phyloP scores from a whole-genome alignment of 2,329 filamentous ascomycete genomes.

The Cadophora sp. region DNA sequence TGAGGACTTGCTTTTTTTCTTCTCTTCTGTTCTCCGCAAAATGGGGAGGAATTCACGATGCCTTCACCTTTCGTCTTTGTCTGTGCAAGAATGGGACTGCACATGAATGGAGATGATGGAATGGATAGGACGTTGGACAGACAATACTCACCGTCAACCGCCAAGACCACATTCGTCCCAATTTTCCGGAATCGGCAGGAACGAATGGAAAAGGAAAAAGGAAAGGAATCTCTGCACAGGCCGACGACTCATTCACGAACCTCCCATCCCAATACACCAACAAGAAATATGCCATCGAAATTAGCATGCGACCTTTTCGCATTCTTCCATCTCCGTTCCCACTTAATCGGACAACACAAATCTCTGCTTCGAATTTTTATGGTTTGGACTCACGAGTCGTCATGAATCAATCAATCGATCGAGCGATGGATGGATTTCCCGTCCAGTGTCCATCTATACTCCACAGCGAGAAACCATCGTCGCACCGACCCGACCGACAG shows the following conservation, averaged over 20 bases:
- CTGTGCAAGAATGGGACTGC: too few relatives aligned
- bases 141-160: neutral
- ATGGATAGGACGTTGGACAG: neutral
- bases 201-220: too few relatives aligned
- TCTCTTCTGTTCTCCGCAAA: neutral
- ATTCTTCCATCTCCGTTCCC: neutral
- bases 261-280: neutral
- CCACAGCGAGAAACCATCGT: slow-evolving; percentile 1
- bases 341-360: too few relatives aligned
- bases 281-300: neutral
- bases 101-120: neutral
- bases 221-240: too few relatives aligned
- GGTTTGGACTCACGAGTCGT: neutral
- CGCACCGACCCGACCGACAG: neutral
- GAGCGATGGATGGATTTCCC: neutral
- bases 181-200: neutral
- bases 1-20: neutral
- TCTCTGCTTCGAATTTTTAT: too few relatives aligned
- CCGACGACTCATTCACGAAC: neutral
- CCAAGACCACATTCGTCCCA: neutral
- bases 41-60: neutral
- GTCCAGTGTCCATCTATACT: neutral
- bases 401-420: neutral
- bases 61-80: neutral
- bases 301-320: neutral